Evolutionary conservation across 2,329 filamentous ascomycete genomes (phyloP).

Genomic region (Colletotrichum somersetense): DNA sequence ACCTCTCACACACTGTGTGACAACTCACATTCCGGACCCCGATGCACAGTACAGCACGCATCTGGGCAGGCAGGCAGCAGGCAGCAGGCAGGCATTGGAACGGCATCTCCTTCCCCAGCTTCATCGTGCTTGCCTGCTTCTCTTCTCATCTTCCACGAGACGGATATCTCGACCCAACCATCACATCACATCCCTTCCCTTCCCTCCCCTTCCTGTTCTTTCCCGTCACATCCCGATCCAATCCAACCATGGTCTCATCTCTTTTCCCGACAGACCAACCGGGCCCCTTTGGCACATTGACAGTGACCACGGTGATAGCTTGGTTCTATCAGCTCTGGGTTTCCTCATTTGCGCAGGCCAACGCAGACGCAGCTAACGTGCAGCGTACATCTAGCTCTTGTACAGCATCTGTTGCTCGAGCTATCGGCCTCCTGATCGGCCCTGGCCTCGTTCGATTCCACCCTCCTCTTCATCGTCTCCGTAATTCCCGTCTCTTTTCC

Average conservation of each 20-base stretch:
- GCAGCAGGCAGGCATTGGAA: neutral
- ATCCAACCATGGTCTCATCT: constrained; percentile 3
- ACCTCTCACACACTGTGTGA: constrained; percentile 19
- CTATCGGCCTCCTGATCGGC: neutral
- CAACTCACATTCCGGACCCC: fast-evolving
- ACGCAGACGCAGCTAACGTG: neutral
- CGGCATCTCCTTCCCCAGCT: neutral
- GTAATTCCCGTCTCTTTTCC: neutral
- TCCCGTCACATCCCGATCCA: neutral
- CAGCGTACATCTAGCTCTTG: neutral
- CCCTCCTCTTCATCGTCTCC: neutral
- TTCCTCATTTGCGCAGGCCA: neutral
- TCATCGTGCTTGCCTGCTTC: constrained; percentile 15
- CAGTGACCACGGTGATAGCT: constrained; percentile 8
- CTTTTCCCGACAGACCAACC: constrained; percentile 7
- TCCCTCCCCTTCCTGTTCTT: neutral
- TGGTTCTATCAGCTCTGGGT: neutral
- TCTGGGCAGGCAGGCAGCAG: no score
- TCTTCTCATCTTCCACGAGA: constrained; percentile 10
- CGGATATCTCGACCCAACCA: constrained; percentile 3
- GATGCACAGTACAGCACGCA: neutral
- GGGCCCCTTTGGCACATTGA: constrained; percentile 7
- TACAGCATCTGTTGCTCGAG: neutral
- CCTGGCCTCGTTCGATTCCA: neutral
- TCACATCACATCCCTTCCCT: neutral